Percentiles rank a stretch among this genome's conserved stretches.
These are phyloP conservation scores for Scutellaria baicalensis DNA, from an alignment of 257 asterid species.

Conservation along the genomic window DNA sequence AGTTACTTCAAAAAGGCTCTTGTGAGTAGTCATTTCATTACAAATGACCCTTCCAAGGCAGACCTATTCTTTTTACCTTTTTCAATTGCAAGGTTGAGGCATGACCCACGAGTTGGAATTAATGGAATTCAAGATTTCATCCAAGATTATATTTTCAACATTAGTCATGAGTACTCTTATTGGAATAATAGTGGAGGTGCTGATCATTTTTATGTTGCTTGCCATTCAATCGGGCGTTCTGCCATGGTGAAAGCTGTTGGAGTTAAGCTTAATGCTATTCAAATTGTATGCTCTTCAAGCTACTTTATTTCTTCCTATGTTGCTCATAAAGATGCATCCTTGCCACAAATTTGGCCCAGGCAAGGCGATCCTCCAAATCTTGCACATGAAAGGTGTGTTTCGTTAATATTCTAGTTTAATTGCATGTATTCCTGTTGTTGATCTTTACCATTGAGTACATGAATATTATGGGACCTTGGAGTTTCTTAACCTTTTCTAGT, in stretches of 20 bases:
- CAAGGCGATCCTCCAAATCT: slow-evolving; percentile 43
- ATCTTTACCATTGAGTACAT: neutral
- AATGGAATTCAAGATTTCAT: slow-evolving; percentile 60
- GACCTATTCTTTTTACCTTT: slow-evolving; percentile 80
- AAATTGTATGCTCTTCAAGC: slow-evolving; percentile 79
- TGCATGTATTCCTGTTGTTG: neutral
- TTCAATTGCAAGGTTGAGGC: slow-evolving; percentile 75
- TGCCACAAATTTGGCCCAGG: slow-evolving; percentile 95
- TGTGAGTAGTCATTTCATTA: slow-evolving; percentile 59
- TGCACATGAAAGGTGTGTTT: slow-evolving; percentile 46
- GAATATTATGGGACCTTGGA: neutral
- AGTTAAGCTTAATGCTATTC: slow-evolving; percentile 67
- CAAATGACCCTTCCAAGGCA: slow-evolving; percentile 50
- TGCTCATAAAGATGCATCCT: slow-evolving; percentile 83
- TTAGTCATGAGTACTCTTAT: slow-evolving; percentile 51
- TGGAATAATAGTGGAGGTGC: slow-evolving; percentile 86
- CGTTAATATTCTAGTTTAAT: neutral
- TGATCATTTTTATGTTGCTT: slow-evolving; percentile 87
- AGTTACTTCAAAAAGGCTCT: slow-evolving; percentile 86
- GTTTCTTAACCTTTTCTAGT: neutral
- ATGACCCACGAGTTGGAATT: slow-evolving; percentile 66
- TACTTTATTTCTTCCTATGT: slow-evolving; percentile 62
- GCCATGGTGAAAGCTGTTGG: slow-evolving; percentile 64
- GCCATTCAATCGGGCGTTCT: slow-evolving; percentile 75
- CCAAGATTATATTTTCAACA: slow-evolving; percentile 46